A percentile compares a stretch with the other conserved stretches of the same genome.
Conservation (phyloP, 768 basidiomycete species). For the Pulveroboletus frians region DNA sequence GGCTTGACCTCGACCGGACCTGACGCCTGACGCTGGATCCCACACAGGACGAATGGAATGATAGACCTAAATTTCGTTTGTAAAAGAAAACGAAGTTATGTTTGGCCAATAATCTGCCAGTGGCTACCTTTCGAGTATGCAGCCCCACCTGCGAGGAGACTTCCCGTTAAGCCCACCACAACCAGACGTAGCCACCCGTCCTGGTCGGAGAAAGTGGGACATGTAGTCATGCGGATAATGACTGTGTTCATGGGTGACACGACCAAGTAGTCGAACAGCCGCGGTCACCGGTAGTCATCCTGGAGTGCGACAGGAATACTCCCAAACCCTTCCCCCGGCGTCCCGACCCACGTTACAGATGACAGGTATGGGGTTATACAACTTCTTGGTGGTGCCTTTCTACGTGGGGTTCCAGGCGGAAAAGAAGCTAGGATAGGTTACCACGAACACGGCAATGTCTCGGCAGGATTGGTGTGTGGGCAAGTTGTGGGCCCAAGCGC, state of each 20-base stretch:
- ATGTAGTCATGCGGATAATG: constrained; percentile 40
- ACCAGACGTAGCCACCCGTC: constrained; percentile 48
- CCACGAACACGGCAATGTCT: constrained; percentile 50
- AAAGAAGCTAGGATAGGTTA: constrained; percentile 56
- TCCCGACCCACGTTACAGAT: constrained; percentile 42
- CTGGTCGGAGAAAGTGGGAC: constrained; percentile 41
- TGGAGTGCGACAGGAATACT: constrained; percentile 33
- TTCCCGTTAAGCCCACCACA: constrained; percentile 47
- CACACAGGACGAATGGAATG: constrained; percentile 32
- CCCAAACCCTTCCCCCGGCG: constrained; percentile 38
- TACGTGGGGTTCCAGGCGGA: constrained; percentile 42
- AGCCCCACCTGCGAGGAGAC: constrained; percentile 38
- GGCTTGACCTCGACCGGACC: constrained; percentile 33
- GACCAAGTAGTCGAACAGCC: constrained; percentile 49
- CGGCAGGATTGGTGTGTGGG: constrained; percentile 45
- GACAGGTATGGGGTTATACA: constrained; percentile 38
- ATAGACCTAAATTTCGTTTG: constrained; percentile 23
- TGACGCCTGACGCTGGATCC: constrained; percentile 11
- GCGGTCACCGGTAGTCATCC: constrained; percentile 17
- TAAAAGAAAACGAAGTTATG: neutral
- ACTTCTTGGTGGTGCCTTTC: constrained; percentile 44
- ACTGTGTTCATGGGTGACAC: constrained; percentile 54
- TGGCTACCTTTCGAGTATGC: constrained; percentile 38
- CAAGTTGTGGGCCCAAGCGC: constrained; percentile 31
- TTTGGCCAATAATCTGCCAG: neutral